A percentile compares a stretch with the other conserved stretches of the same genome.
Conservation (phyloP, 495 filamentous ascomycete genomes). For the Aspergillus haitiensis region DNA sequence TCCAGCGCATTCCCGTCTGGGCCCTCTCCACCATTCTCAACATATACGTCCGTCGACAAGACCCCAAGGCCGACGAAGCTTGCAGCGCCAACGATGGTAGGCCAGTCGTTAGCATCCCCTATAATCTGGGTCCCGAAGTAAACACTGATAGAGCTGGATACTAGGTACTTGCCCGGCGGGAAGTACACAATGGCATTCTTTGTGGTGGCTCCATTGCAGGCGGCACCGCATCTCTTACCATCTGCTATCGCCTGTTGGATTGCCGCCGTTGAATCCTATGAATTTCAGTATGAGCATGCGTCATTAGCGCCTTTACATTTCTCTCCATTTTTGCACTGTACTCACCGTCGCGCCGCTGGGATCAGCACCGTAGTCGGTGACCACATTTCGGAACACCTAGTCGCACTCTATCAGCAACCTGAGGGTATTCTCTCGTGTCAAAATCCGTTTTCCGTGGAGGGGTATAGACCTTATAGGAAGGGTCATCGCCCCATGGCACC, state of each 20-base stretch:
- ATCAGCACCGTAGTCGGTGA: conserved; percentile 11
- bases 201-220: conserved; percentile 39
- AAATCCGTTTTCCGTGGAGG: neutral
- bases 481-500: conserved; percentile 7
- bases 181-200: conserved; percentile 59
- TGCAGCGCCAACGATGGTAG: conserved; percentile 9
- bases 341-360: conserved; percentile 5
- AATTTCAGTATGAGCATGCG: neutral
- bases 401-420: neutral
- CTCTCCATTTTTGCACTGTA: no score
- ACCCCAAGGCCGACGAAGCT: conserved; percentile 16
- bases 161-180: conserved; percentile 56
- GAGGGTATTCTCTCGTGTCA: neutral
- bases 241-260: conserved; percentile 56
- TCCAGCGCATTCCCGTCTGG: conserved; percentile 12
- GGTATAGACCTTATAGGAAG: conserved; percentile 3
- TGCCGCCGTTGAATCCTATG: conserved; percentile 42
- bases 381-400: conserved; percentile 15
- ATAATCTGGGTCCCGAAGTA: conserved; percentile 60
- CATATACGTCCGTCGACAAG: conserved; percentile 11
- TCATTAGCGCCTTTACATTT: no score
- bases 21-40: conserved; percentile 8
- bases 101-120: conserved; percentile 54
- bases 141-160: conserved; percentile 48
- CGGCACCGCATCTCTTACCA: conserved; percentile 46